Conservation (phyloP, 2,329 filamentous ascomycete genomes). For the Xylaria hypoxylon region DNA sequence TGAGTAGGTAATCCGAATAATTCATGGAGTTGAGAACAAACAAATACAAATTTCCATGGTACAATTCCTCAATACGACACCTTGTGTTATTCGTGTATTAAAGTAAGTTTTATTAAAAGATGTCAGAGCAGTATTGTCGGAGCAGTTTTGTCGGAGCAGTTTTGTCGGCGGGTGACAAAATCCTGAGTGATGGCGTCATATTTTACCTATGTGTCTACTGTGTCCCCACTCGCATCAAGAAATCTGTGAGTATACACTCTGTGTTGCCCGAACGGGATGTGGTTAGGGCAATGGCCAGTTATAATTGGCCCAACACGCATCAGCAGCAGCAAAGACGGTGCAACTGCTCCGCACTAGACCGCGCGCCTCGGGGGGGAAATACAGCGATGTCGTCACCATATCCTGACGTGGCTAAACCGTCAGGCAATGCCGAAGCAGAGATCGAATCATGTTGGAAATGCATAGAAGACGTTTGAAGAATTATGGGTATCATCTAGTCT, state of each 20-base stretch:
- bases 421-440: not conserved
- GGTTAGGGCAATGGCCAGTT: not conserved
- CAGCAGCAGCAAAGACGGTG: slow-evolving; percentile 11
- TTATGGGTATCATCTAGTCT: not conserved
- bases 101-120: not conserved
- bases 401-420: slow-evolving; percentile 4
- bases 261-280: slow-evolving; percentile 29
- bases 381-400: slow-evolving; percentile 36
- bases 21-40: not conserved
- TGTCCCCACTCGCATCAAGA: not conserved
- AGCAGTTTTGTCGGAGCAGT: too few species aligned
- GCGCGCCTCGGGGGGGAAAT: not conserved
- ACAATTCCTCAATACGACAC: not conserved
- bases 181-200: slow-evolving; percentile 23
- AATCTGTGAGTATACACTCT: slow-evolving; percentile 5
- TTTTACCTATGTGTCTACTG: not conserved
- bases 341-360: slow-evolving; percentile 36
- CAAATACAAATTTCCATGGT: not conserved
- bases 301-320: slow-evolving; percentile 21
- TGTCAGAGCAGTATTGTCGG: not conserved
- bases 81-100: not conserved
- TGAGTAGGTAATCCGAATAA: too few species aligned
- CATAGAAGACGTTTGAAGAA: not conserved
- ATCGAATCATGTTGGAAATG: not conserved
- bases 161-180: too few species aligned